Evolutionary conservation across 2,329 filamentous ascomycete genomes (phyloP), one percentile per base, ranked within the genome.

Genomic region (Paracorniculantispora psalliotae): DNA sequence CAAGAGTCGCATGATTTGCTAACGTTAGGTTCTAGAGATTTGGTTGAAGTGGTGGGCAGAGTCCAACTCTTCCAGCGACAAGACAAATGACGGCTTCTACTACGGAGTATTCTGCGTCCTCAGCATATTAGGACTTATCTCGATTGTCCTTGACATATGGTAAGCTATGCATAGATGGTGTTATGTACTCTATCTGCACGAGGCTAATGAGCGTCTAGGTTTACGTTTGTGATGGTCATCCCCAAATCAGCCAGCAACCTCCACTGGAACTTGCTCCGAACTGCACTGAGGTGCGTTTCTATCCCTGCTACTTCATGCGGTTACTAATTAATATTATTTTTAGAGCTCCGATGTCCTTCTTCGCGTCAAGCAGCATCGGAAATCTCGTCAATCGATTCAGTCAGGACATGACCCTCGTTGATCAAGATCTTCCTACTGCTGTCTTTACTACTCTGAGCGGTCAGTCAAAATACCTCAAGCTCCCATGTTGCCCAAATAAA

Each of bases 41-140:
- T 69, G 67, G 67, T 51, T 71, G 23, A 70, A 68, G 33, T 70
- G 65, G 54, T 71, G 68, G 60, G 67, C 69, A 0, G 64, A 61
- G 33, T 52, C 59, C 5, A 57, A 57, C 46, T 8, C 44, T 10
- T 21, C 23, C 3, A n/a, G 10, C 25, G 23, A 39, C n/a, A 4
- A 3, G n/a, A 8, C 41, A 3, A 15, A 21, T 21, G 52, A 55
- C 13, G 39, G 41, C 41, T 21, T 44, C 39, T 55, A 55, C 39
- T 55, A 55, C n/a, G 52, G 52, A 10, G 41, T 55, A 8, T 55
- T 33, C 15, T 23, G 39, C 26, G 19, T 35, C 21, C 35, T 55
- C 39, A 21, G 17, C 5, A 1, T 30, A 26, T 2, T 23, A 7
- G 17, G 35, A 4, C 10, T 55, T 21, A 35, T 55, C n/a, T 13